phyloP scores from a whole-genome alignment of 345 rosid genomes.

The Bruguiera sexangula region DNA sequence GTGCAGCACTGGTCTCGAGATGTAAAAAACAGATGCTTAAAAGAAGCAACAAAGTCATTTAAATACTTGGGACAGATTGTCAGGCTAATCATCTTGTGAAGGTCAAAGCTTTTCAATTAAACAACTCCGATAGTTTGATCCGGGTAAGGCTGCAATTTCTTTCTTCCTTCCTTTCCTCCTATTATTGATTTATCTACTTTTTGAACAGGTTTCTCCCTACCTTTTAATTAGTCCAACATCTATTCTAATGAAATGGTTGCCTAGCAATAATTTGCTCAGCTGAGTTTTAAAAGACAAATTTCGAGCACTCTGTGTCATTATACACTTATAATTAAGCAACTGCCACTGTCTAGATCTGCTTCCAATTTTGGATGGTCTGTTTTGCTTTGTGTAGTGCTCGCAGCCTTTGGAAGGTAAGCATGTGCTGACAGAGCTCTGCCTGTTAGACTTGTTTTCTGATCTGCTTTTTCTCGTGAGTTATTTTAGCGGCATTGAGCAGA shows the following conservation, averaged over 20 bases:
- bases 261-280: background rate
- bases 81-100: constrained; percentile 62
- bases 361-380: no score
- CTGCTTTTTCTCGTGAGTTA: no score
- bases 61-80: constrained; percentile 76
- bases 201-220: background rate
- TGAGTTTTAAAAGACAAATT: background rate
- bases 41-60: constrained; percentile 71
- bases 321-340: background rate
- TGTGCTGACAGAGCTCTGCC: no score
- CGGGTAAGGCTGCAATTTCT: constrained; percentile 7
- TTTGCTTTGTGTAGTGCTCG: no score
- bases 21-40: constrained; percentile 75
- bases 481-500: no score
- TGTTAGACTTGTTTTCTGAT: no score
- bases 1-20: constrained; percentile 85
- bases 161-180: background rate
- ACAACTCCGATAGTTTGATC: background rate
- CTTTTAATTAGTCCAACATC: background rate
- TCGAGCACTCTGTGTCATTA: background rate
- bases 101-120: background rate
- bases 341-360: no score
- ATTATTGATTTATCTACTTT: background rate
- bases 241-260: background rate
- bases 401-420: no score